Evolutionary conservation across 495 filamentous ascomycete genomes (phyloP), one percentile per base, ranked within the genome.

Genomic region (Rhypophila decipiens): DNA sequence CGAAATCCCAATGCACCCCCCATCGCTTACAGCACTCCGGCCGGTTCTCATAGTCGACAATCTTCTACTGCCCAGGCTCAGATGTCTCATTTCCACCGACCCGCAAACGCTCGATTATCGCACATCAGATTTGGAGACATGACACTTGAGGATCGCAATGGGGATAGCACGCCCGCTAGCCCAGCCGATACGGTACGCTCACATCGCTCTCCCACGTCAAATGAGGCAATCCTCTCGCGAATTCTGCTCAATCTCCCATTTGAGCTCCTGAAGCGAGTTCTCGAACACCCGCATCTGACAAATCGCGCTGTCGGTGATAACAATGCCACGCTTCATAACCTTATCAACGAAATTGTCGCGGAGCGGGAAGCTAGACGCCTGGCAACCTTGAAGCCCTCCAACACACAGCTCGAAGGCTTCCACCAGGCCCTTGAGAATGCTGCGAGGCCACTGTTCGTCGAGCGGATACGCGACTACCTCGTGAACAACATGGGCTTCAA

Each of bases 71-170:
- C 29, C 12, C 40, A 61, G 42, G 24, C 44, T 19, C 50, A 35
- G 38, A 54, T 62, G 35, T 52, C 59, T 2, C 43, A 51, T 22
- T 40, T 44, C n/a, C 59, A 48, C 11, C 11, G 52, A 18, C 49
- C 58, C 0, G 59, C 65, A 37, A 73, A 79, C 45, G 71, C 75
- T 2, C 72, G 76, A 0, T 59, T 85, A 5, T 78, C 77, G 43
- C 64, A 64, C 39, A 85, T 87, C 56, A 75, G 76, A 50, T 87
- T 87, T 52, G 84, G 84, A 9, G 82, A 87, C 48, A 60, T 77
- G 7, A 68, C 77, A 10, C 56, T 70, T 0, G 63, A 75, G 9
- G 68, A 71, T 24, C 35, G 53, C 61, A 39, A 69, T 51, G 50
- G 58, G 44, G n/a, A 53, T 48, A 24, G 51, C 4, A 19, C 31